These are phyloP conservation scores for Podila clonocystis DNA, from an alignment of 192 early-diverging fungal species.

Conservation along the genomic window DNA sequence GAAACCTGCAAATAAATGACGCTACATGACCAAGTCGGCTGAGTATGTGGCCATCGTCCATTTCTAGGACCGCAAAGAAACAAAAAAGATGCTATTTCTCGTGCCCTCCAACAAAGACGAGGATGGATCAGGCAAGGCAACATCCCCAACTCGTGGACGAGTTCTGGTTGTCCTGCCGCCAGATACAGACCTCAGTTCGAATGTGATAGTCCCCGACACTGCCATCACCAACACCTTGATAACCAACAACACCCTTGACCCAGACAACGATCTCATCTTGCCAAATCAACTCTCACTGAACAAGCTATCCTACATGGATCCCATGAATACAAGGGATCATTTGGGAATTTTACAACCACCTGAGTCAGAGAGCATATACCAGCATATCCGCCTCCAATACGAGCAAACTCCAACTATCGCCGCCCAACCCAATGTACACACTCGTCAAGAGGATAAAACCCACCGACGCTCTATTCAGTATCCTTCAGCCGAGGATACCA, in stretches of 20 bases:
- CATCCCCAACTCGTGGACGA: not conserved
- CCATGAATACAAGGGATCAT: constrained; percentile 5
- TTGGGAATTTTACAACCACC: constrained; percentile 19
- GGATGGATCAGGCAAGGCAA: not conserved
- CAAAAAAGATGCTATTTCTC: constrained; percentile 26
- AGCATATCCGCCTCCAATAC: too few relatives aligned
- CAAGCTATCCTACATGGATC: not conserved
- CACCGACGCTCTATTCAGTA: not conserved
- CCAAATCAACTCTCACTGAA: not conserved
- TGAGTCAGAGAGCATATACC: not conserved
- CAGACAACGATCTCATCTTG: not conserved
- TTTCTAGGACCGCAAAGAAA: not conserved
- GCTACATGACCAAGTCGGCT: too few relatives aligned
- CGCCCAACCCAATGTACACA: not conserved
- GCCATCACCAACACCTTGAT: constrained; percentile 41
- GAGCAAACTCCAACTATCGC: not conserved
- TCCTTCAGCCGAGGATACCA: not conserved
- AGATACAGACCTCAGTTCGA: constrained; percentile 40
- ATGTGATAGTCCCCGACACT: constrained; percentile 32
- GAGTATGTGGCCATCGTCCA: too few relatives aligned
- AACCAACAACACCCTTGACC: constrained; percentile 23
- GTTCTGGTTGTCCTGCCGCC: constrained; percentile 33
- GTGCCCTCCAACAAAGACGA: constrained; percentile 35
- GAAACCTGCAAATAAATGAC: too few relatives aligned
- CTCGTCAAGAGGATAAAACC: not conserved